Evolutionary conservation across 2,329 filamentous ascomycete species (phyloP), one percentile per base, ranked within the genome.

Genomic region (Myotisia sp.): DNA sequence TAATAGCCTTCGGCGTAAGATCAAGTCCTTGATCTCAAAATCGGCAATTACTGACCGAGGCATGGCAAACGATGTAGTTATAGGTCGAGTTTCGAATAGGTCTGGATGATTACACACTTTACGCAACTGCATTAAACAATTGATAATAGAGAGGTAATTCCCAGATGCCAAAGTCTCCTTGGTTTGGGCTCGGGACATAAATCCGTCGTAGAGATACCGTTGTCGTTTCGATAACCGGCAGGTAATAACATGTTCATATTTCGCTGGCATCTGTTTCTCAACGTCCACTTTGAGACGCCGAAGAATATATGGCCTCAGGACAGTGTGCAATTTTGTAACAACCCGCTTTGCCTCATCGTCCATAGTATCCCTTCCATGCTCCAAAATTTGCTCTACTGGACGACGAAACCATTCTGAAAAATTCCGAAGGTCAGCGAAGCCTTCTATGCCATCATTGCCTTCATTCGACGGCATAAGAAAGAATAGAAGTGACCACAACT

Each of bases 21-120:
- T 64, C 2, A 72, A 60, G 42, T 92, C 81, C 20, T 78, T 80
- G 34, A 72, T 64, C 45, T 79, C 76, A 48, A 78, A 95, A 22
- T 79, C 73, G 2, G 79, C 74, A 6, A 76, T 65, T 2, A 84
- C 76, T 2, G 86, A 92, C 42, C 69, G 79, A 17, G 73, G 68
- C 79, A 95, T 92, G 3, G 85, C 83, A 55, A 94, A 92, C 1
- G 90, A 95, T 0, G 87, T 98, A 59, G 92, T 90, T 48, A 98
- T 95, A 1, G 85, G 86, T 10, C 90, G 75, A 39, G 92, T 92
- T 46, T 95, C 81, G 49, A 98, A 98, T 6, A 98, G 68, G 58
- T 98, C 90, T 0, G 90, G 92, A 51, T 98, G 90, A 47, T 98
- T 98, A 67, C 90, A 98, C 33, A 98, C 92, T 55, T 95, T 94